Base-by-base conservation (phyloP, 345 rosid genomes). In the Rhodamnia rubescens region DNA sequence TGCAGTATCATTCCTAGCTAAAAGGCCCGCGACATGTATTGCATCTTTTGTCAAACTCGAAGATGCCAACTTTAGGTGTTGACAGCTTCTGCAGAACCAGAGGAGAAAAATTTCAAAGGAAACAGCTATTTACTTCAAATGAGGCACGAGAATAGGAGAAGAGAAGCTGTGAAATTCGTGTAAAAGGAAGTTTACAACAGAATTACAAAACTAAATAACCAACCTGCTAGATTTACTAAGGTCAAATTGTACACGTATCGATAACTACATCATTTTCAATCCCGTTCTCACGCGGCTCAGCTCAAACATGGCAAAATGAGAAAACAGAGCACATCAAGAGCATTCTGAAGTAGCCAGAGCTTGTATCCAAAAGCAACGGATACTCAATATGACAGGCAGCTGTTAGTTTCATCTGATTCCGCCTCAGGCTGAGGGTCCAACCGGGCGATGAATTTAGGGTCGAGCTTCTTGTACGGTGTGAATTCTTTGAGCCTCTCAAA, bases 401-500 rank as follows among this genome's bases (percentile, higher is more conserved):
- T 18, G 26, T 5, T 36, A 21, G 47, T 8, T 69, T 69, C 47
- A 69, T 69, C 22, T 36, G 47, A 69, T 69, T 20, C 47, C 26
- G 14, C 13, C 47, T 36, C 47, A 8, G 80, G 47, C 47, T 36
- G 26, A 8, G 80, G 47, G 47, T 32, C 47, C 80, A 69, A 69
- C 18, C 2, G 78, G 21, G 47, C 24, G 0, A 69, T 69, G 47
- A 36, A 69, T 69, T 44, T 47, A 21, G 53, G 52, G 64, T 88
- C 83, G 1, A 86, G 53, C 42, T 22, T 57, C 32, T 40, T 57
- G 84, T 85, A 86, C 5, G 89, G 86, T 7, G 59, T 16, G 20
- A 55, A n/a, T 42, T 61, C 18, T 4, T 82, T 40, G 51, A 89
- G 90, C 84, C 89, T 88, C 88, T 91, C 85, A 44, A 91, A 89